These are phyloP conservation scores for Candida adriatica DNA, from an alignment of 805 yeast species.

Conservation along the genomic window DNA sequence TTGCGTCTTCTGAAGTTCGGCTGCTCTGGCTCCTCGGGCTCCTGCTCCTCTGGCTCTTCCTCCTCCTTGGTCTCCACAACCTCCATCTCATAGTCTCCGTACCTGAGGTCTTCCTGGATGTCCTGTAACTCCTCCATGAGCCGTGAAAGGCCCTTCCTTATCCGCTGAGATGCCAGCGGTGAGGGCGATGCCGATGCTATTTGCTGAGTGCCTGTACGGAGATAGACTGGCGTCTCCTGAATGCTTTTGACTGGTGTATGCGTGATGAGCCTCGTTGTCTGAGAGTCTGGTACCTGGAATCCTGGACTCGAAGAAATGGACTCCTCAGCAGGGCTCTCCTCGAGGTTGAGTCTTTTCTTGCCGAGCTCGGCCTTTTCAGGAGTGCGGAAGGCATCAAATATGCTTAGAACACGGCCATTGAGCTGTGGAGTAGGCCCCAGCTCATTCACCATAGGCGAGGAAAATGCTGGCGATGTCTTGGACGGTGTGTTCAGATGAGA, in stretches of 20 bases:
- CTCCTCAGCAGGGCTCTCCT: not conserved
- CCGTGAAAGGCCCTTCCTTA: conserved; percentile 33
- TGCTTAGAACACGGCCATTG: conserved; percentile 65
- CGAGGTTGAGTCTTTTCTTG: not conserved
- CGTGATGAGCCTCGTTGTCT: conserved; percentile 6
- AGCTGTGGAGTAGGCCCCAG: conserved; percentile 88
- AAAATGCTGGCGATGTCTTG: conserved; percentile 17
- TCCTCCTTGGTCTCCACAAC: conserved; percentile 9
- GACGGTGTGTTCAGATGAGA: conserved; percentile 16
- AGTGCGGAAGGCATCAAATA: conserved; percentile 44
- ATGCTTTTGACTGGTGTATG: too few relatives aligned
- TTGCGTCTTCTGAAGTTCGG: conserved; percentile 12
- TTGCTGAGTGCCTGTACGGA: conserved; percentile 18
- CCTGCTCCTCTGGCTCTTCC: conserved; percentile 14
- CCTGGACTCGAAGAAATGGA: conserved; percentile 1
- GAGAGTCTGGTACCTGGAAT: conserved; percentile 3
- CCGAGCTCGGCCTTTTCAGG: conserved; percentile 10
- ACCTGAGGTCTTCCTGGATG: conserved; percentile 25
- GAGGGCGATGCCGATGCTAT: conserved; percentile 20
- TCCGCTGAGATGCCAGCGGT: conserved; percentile 23
- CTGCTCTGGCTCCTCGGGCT: conserved; percentile 4
- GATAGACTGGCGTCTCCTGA: conserved; percentile 39
- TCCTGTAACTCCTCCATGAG: conserved; percentile 40
- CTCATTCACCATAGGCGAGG: conserved; percentile 26
- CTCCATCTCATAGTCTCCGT: conserved; percentile 18